Evolutionary conservation across 2,329 filamentous ascomycete genomes (phyloP), one percentile per base, ranked within the genome.

Genomic region (Sarocladiaceae sp.): DNA sequence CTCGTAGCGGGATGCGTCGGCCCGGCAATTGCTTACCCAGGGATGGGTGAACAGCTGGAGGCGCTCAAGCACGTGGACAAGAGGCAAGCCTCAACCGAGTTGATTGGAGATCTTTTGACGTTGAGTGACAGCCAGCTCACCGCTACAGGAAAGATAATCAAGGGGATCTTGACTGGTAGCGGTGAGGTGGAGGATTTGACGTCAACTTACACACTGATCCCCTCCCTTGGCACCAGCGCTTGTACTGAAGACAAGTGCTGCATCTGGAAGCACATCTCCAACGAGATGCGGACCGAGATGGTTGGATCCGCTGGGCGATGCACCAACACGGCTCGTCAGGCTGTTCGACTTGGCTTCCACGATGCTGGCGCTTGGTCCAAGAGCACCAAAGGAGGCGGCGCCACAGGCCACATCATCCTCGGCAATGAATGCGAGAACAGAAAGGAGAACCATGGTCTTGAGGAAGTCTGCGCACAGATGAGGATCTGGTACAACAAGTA

Each of bases 321-420:
- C 51, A 71, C 65, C 40, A 58, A 57, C 23, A 53, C 58, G 45
- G 68, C 68, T 3, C 62, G 68, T 10, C 57, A 54, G 26, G 63
- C 67, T 11, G 56, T 71, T 44, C 66, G 68, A 10, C 58, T 69
- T 12, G 68, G 65, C 11, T 72, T 71, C 53, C 68, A 72, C 47
- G 68, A 72, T 47, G 65, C 68, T 10, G 68, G 59, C 4, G 55
- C 59, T 18, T 70, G 66, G 65, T 64, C 62, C 29, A 65, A 59
- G 44, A 50, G 48, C 6, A 56, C 58, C 0, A 49, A 53, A 9
- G 23, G 37, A 9, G 67, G 66, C 15, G 67, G 68, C n/a, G 67
- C 67, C 6, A 66, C 69, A 45, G 67, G 67, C 2, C 64, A 59
- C 15, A 55, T 70, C 29, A 57, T 67, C 10, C 55, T 68, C 15